Evolutionary conservation across 208 protist genomes (phyloP).

Genomic region (Zelonia costaricensis): DNA sequence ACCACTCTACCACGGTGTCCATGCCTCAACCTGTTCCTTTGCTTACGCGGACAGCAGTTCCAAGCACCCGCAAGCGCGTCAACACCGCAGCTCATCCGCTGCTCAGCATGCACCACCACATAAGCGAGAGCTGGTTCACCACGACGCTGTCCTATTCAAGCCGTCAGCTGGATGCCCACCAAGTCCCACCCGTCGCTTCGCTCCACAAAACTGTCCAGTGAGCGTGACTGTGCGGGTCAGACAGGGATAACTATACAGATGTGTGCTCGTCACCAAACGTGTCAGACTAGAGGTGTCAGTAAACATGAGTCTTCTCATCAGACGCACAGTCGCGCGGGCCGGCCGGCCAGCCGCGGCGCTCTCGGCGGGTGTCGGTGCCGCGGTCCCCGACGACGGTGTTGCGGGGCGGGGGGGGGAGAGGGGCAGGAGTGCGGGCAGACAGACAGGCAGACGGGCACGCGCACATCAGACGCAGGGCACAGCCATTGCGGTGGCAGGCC

Average conservation of each 20-base stretch:
- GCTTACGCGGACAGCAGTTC: too few species aligned
- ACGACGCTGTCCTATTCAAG: too few species aligned
- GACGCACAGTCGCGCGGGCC: background rate
- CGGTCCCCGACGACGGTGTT: conserved; percentile 7
- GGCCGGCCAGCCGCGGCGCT: too few species aligned
- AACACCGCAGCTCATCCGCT: too few species aligned
- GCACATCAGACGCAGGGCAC: conserved; percentile 13
- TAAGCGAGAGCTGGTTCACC: too few species aligned
- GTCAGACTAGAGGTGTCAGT: conserved; percentile 45
- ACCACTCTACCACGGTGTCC: too few species aligned
- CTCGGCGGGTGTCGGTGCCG: conserved; percentile 19
- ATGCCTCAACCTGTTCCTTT: too few species aligned
- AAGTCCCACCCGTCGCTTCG: too few species aligned
- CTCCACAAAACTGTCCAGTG: background rate
- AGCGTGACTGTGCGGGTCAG: conserved; percentile 12
- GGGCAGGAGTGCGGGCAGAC: background rate
- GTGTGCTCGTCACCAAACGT: conserved; percentile 35
- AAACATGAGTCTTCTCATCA: conserved; percentile 15
- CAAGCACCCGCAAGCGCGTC: too few species aligned
- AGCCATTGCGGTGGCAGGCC: conserved; percentile 27
- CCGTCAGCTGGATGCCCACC: too few species aligned
- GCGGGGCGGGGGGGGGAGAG: conserved; percentile 1
- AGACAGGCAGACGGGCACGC: conserved; percentile 2
- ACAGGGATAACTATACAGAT: conserved; percentile 46
- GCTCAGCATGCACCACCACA: too few species aligned